Evolutionary conservation across 164 flowering plant genomes (phyloP).

Genomic region (Piper betle): DNA sequence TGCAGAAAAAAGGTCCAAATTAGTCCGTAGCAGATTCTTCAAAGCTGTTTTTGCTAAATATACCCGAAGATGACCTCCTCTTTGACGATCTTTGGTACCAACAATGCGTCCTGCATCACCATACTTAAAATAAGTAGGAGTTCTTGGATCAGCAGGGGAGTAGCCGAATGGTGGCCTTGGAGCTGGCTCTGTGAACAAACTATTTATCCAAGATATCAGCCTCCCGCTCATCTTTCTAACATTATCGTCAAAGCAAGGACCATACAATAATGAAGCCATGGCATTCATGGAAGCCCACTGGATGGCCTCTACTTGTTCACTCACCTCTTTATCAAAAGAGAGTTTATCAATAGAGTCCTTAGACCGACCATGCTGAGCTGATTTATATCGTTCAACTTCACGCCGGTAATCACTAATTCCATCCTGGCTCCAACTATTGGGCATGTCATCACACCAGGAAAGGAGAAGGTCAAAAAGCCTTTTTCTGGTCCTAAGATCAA

Average conservation of each 20-base stretch:
- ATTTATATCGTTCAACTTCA: slow-evolving; percentile 84
- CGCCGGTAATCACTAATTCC: slow-evolving; percentile 80
- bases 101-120: slow-evolving; percentile 66
- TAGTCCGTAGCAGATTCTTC: slow-evolving; percentile 90
- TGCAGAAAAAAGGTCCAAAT: slow-evolving; percentile 94
- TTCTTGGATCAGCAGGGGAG: slow-evolving; percentile 98
- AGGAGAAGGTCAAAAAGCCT: slow-evolving; percentile 86
- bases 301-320: slow-evolving; percentile 88
- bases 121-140: slow-evolving; percentile 83
- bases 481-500: slow-evolving; percentile 80
- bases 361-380: slow-evolving; percentile 77
- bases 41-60: slow-evolving; percentile 80
- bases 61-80: slow-evolving; percentile 72
- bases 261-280: slow-evolving; percentile 88
- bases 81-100: slow-evolving; percentile 73
- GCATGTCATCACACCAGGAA: slow-evolving; percentile 87
- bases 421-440: slow-evolving; percentile 77
- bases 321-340: slow-evolving; percentile 86
- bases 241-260: slow-evolving; percentile 98
- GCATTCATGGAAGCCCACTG: slow-evolving; percentile 99
- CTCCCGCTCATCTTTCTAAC: slow-evolving; percentile 98
- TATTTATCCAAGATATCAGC: slow-evolving; percentile 88
- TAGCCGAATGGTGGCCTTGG: slow-evolving; percentile 89
- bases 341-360: slow-evolving; percentile 92
- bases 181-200: slow-evolving; percentile 81